Evolutionary conservation across 1,284 basidiomycete species (phyloP), one percentile per base, ranked within the genome.

Genomic region (Neonothopanus nambi): DNA sequence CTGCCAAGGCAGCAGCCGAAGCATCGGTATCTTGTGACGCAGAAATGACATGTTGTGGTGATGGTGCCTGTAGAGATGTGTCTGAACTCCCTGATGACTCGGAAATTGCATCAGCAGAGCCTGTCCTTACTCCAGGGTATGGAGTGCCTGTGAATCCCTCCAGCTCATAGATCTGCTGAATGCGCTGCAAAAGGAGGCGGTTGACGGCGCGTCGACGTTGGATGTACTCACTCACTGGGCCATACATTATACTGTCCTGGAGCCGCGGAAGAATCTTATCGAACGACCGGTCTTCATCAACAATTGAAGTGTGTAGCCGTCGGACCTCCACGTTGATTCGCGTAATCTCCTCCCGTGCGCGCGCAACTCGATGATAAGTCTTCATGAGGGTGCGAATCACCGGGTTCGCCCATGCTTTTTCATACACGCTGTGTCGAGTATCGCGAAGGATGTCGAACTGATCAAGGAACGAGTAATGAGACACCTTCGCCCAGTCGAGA

Each of bases 401-500:
- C 64, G 2, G 59, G 59, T 18, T 63, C 56, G 1, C 66, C 61
- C 72, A 74, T 7, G 59, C 61, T 12, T 60, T 46, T 4, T 47
- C 15, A 7, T 57, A 57, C 12, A 71, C 58, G 48, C 70, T 67
- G 11, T 64, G 49, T 5, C 63, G 59, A 0, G 61, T 56, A 41
- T 71, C 60, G 1, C 63, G 61, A 1, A 76, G 62, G 5, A 75
- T 63, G 46, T 70, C 68, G 43, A n/a, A n/a, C n/a, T n/a, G n/a
- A n/a, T n/a, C n/a, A n/a, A n/a, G n/a, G n/a, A n/a, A n/a, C n/a
- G n/a, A n/a, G n/a, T n/a, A n/a, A n/a, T n/a, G n/a, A n/a, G n/a
- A n/a, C n/a, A n/a, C n/a, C n/a, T n/a, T n/a, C 74, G 72, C 21
- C 74, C 69, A 3, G 64, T 62, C 0, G 74, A 55, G 17, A 67